Percentiles rank a stretch among this genome's conserved stretches.
These are phyloP conservation scores for Pelargonium australe DNA, from an alignment of 441 rosid species.

Conservation along the genomic window DNA sequence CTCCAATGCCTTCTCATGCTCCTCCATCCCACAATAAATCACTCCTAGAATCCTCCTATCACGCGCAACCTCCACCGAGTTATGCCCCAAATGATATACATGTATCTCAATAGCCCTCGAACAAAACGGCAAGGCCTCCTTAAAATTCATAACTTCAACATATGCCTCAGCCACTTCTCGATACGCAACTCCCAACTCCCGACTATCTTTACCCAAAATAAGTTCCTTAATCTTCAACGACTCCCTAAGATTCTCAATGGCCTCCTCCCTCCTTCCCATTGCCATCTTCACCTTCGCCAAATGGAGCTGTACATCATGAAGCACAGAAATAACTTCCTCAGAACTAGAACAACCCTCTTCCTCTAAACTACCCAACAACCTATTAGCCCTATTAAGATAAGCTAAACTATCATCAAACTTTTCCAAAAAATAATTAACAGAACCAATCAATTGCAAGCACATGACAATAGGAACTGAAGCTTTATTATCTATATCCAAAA, in stretches of 20 bases:
- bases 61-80: constrained; percentile 80
- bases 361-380: constrained; percentile 51
- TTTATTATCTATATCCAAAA: constrained; percentile 42
- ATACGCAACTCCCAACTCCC: constrained; percentile 68
- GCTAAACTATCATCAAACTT: constrained; percentile 76
- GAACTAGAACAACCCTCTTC: constrained; percentile 37
- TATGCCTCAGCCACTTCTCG: constrained; percentile 75
- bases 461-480: constrained; percentile 59
- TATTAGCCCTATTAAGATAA: constrained; percentile 70
- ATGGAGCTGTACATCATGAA: constrained; percentile 76
- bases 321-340: constrained; percentile 60
- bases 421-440: constrained; percentile 53
- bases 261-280: constrained; percentile 92
- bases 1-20: constrained; percentile 78
- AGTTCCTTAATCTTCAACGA: constrained; percentile 70
- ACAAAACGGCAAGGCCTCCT: constrained; percentile 69
- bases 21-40: constrained; percentile 75
- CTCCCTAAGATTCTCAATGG: constrained; percentile 61
- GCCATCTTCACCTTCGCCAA: constrained; percentile 80
- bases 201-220: constrained; percentile 59
- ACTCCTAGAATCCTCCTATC: constrained; percentile 84
- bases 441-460: constrained; percentile 74
- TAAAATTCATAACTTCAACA: constrained; percentile 73
- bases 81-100: constrained; percentile 53
- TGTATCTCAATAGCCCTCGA: constrained; percentile 78